A percentile compares a stretch with the other conserved stretches of the same genome.
Evolutionary conservation across 129 eudicot species (phyloP).

Genomic region (Solidago caesia): DNA sequence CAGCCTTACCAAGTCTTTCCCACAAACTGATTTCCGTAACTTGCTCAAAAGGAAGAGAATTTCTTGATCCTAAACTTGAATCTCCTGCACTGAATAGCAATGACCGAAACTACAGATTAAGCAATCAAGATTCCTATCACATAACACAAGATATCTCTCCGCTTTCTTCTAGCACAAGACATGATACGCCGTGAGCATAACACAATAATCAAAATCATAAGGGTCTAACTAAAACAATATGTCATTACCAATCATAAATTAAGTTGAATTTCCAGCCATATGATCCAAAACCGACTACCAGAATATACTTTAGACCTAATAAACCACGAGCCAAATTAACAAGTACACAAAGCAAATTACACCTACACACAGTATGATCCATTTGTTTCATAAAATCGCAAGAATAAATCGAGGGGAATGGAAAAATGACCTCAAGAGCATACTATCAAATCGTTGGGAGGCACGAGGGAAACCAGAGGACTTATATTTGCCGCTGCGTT

Average conservation of each 20-base stretch:
- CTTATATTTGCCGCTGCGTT: slow-evolving; percentile 63
- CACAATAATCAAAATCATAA: not conserved
- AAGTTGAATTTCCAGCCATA: not conserved
- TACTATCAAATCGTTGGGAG: slow-evolving; percentile 47
- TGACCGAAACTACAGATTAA: slow-evolving; percentile 6
- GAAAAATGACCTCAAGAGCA: slow-evolving; percentile 58
- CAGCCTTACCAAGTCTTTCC: slow-evolving; percentile 95
- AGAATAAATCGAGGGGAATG: not conserved
- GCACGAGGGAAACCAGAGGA: slow-evolving; percentile 81
- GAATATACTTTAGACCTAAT: too few relatives aligned
- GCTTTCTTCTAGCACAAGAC: not conserved
- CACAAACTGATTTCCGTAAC: slow-evolving; percentile 68
- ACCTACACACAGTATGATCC: not conserved
- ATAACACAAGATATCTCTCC: slow-evolving; percentile 3
- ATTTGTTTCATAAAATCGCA: not conserved
- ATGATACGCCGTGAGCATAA: not conserved
- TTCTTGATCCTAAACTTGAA: slow-evolving; percentile 33
- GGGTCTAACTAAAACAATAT: not conserved
- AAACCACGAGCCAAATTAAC: not conserved
- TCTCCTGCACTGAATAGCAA: slow-evolving; percentile 68
- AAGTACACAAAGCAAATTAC: not conserved
- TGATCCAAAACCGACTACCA: too few relatives aligned
- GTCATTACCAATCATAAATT: not conserved
- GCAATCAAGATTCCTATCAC: slow-evolving; percentile 6
- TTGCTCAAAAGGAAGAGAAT: slow-evolving; percentile 56